These are phyloP conservation scores for Fusarium nanum DNA, from an alignment of 2,329 filamentous ascomycete genomes.

Conservation along the genomic window DNA sequence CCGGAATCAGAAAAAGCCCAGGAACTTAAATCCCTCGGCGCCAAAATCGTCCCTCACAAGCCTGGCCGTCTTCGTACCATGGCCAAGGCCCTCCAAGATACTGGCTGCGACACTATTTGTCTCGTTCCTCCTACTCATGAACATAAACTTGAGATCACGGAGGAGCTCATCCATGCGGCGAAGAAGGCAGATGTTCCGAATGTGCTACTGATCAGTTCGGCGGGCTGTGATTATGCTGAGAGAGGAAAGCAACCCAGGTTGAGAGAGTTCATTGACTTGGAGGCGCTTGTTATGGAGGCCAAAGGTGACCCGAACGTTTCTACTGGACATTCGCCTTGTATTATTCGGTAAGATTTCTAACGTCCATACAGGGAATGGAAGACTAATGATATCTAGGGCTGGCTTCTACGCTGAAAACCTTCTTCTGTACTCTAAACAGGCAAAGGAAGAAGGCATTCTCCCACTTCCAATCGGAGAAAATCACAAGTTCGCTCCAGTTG, in stretches of 20 bases:
- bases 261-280: slow-evolving; percentile 64
- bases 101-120: slow-evolving; percentile 9
- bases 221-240: slow-evolving; percentile 54
- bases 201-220: slow-evolving; percentile 23
- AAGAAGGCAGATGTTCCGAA: slow-evolving; percentile 22
- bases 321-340: slow-evolving; percentile 9
- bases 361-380: background rate
- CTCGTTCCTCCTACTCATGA: slow-evolving; percentile 16
- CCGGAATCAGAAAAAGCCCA: slow-evolving; percentile 44
- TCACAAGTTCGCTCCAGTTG: slow-evolving; percentile 26
- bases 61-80: slow-evolving; percentile 16
- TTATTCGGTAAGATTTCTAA: background rate
- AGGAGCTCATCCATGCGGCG: slow-evolving; percentile 11
- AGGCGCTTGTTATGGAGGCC: slow-evolving; percentile 54
- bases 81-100: slow-evolving; percentile 10
- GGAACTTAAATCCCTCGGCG: slow-evolving; percentile 14
- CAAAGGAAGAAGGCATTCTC: slow-evolving; percentile 8
- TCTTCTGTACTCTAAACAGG: slow-evolving; percentile 12
- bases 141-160: slow-evolving; percentile 18
- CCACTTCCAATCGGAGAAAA: slow-evolving; percentile 15
- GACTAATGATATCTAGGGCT: background rate
- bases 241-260: slow-evolving; percentile 60
- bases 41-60: slow-evolving; percentile 12
- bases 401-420: slow-evolving; percentile 25
- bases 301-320: slow-evolving; percentile 53